Evolutionary conservation across 352 stramenopile species (phyloP), one percentile per base, ranked within the genome.

Genomic region (Salisapilia sapeloensis): DNA sequence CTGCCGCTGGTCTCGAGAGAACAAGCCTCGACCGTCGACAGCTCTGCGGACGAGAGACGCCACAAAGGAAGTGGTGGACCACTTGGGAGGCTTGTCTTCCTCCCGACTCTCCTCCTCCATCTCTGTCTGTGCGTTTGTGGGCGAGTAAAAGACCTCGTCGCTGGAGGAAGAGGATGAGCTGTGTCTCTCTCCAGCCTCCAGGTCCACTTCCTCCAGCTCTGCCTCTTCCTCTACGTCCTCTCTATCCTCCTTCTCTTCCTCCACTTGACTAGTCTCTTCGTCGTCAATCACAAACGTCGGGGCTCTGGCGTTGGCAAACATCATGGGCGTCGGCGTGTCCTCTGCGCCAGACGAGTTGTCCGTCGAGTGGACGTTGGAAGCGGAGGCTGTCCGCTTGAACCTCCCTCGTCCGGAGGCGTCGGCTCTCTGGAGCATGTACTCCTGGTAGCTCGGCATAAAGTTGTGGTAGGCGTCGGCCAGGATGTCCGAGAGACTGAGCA

Each of bases 381-480:
- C 72, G 13, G 56, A 39, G 14, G 53, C 49, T 13, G 53, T 35
- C 16, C 48, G 57, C 31, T 54, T 63, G 38, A 51, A 13, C 52
- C 53, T 4, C 44, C 46, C 37, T 14, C 53, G 45, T 1, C 52
- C 54, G 5, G 59, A 58, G 21, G 62, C 58, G 17, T 79, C 65
- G 21, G 52, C 65, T 4, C 74, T 61, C 41, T 86, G 71, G 13
- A 90, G 44, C 60, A 86, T 79, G 42, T 90, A 90, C 38, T 90
- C 70, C 17, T 66, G 51, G 43, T 90, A 90, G 9, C 54, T 79
- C 32, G 74, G 70, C 65, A 84, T 86, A 28, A 90, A 90, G 50
- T 86, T 90, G 46, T 90, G 74, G 49, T 85, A 86, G 28, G 71
- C 63, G 27, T 90, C 74, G 6, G 67, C 61, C 14, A 90, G 42